Base-by-base conservation (phyloP, 768 basidiomycete genomes). In the Exidia glandulosa region DNA sequence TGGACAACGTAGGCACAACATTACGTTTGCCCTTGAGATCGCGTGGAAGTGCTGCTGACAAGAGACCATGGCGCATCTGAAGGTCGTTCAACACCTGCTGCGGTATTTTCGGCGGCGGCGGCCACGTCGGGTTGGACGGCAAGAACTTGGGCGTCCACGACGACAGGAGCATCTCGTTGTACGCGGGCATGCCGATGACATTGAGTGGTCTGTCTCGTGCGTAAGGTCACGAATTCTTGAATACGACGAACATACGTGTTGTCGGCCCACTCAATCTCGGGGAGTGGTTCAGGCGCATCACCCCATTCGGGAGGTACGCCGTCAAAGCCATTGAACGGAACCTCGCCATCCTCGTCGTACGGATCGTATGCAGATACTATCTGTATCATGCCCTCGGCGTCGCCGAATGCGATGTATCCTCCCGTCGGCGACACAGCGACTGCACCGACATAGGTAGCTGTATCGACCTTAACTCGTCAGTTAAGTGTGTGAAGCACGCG, bases 331-430 rank as follows among this genome's bases (percentile, higher is more conserved):
- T 95, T 95, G 71, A 95, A 87, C 2, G 91, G 88, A 32, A 74
- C 66, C 1, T 81, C 73, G 19, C 72, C 75, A 36, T 66, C 67
- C 1, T 77, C 78, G 2, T 78, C 81, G 9, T 9, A 19, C 56
- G 86, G 84, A 45, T 86, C 81, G 12, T 79, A 79, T 58, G 89
- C 87, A 56, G 87, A 83, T 66, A 93, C 74, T 19, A 98, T 74
- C 72, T 95, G 92, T 2, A 97, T 80, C 4, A 77, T 75, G 19
- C 94, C 94, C 47, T 90, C 86, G 0, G 86, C 84, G 66, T 96
- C 94, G 1, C 93, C 94, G 64, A 94, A 93, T 1, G 91, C 94
- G 68, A 98, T 77, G 67, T 92, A 96, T n/a, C 88, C 84, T 34
- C 89, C 92, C 3, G 87, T 87, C 2, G 90, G 85, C 2, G 93